Evolutionary conservation across 2,329 filamentous ascomycete species (phyloP).

Genomic region (Ceratocystis alfenasii): DNA sequence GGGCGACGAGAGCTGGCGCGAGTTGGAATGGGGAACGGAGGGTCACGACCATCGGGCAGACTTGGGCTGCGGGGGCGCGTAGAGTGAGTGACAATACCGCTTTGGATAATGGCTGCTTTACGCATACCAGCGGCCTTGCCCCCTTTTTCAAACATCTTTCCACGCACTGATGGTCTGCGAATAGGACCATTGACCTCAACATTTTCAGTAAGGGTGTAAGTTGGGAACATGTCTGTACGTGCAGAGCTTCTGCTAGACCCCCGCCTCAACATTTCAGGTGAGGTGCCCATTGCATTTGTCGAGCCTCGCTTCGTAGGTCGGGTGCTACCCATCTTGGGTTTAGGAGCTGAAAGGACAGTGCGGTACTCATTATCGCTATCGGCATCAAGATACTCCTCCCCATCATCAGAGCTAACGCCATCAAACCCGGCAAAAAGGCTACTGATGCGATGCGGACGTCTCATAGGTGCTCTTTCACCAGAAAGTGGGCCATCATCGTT

Average conservation of each 20-base stretch:
- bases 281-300: constrained; percentile 29
- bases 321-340: constrained; percentile 27
- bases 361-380: constrained; percentile 58
- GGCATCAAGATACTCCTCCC: constrained; percentile 48
- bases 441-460: constrained; percentile 62
- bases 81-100: constrained; percentile 55
- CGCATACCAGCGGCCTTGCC: constrained; percentile 53
- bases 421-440: constrained; percentile 83
- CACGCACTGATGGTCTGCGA: constrained; percentile 28
- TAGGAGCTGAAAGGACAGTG: constrained; percentile 52
- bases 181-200: constrained; percentile 17
- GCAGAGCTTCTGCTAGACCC: constrained; percentile 30
- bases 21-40: constrained; percentile 85
- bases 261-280: constrained; percentile 32
- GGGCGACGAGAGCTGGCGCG: constrained; percentile 75
- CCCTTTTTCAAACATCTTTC: constrained; percentile 23
- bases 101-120: constrained; percentile 69
- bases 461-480: constrained; percentile 44
- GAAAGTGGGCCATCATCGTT: constrained; percentile 69
- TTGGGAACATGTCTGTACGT: constrained; percentile 37
- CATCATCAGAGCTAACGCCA: constrained; percentile 54
- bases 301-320: constrained; percentile 35
- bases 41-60: constrained; percentile 46
- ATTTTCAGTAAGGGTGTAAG: constrained; percentile 31
- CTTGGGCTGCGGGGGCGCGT: constrained; percentile 52